Conservation (phyloP, 1,284 basidiomycete genomes). For the Coniophora puteana region DNA sequence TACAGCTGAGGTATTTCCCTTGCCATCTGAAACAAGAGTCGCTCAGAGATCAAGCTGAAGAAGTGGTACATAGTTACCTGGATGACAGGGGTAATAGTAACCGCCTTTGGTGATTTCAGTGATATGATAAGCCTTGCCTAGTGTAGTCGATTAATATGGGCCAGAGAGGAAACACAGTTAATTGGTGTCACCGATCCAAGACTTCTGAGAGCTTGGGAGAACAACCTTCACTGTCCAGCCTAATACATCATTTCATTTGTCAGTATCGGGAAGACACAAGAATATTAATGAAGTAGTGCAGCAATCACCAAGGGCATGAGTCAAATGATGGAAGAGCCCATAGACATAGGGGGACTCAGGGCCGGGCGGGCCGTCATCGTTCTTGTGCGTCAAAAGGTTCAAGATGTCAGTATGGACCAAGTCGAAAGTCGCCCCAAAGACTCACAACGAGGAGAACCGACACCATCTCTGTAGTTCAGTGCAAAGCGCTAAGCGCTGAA, state of each 20-base stretch:
- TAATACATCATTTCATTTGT: slow-evolving; percentile 19
- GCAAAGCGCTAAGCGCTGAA: too few relatives aligned
- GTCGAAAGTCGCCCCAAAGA: slow-evolving; percentile 14
- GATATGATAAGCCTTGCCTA: slow-evolving; percentile 84
- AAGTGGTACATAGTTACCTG: slow-evolving; percentile 32
- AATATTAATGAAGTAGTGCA: slow-evolving; percentile 8
- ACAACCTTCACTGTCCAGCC: slow-evolving; percentile 90
- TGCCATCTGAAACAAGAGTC: slow-evolving; percentile 48
- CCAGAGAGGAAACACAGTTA: slow-evolving; percentile 5
- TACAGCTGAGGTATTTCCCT: slow-evolving; percentile 61
- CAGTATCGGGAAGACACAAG: slow-evolving; percentile 1
- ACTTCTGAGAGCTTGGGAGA: slow-evolving; percentile 84
- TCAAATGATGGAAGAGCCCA: slow-evolving; percentile 70
- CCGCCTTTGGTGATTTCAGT: slow-evolving; percentile 70
- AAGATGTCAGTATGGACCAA: slow-evolving; percentile 7
- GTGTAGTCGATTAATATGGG: slow-evolving; percentile 5
- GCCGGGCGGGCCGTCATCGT: slow-evolving; percentile 87
- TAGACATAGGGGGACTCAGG: slow-evolving; percentile 82
- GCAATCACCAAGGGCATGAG: slow-evolving; percentile 53
- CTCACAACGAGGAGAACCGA: slow-evolving; percentile 62
- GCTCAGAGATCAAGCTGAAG: not conserved
- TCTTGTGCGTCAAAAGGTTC: slow-evolving; percentile 46
- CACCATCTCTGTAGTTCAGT: too few relatives aligned
- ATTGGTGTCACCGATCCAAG: slow-evolving; percentile 71
- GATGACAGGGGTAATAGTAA: slow-evolving; percentile 79